Conservation (phyloP, 139 green algal genomes). For the Nannochloris sp. region DNA sequence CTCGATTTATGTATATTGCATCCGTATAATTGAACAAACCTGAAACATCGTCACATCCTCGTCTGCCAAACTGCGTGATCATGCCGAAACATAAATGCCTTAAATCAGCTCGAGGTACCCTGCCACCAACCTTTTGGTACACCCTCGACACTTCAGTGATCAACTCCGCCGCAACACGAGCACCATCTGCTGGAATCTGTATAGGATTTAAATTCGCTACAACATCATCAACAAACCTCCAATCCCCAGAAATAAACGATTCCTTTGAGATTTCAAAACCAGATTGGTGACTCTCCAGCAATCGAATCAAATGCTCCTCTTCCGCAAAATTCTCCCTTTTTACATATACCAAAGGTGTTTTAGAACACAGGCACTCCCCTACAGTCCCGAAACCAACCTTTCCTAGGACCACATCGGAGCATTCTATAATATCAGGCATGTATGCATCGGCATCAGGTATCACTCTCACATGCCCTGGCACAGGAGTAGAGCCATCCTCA, state of each 20-base stretch:
- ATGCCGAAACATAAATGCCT: background rate
- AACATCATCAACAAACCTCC: constrained; percentile 46
- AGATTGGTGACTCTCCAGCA: constrained; percentile 36
- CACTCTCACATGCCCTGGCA: background rate
- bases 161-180: too few relatives aligned
- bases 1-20: constrained; percentile 50
- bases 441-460: constrained; percentile 1
- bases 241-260: constrained; percentile 54
- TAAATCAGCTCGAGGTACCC: background rate
- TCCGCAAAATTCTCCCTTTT: constrained; percentile 61
- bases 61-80: background rate
- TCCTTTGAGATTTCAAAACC: constrained; percentile 24
- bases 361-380: constrained; percentile 42
- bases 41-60: background rate
- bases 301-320: constrained; percentile 60
- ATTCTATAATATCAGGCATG: constrained; percentile 17
- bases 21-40: constrained; percentile 19
- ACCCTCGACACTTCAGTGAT: too few relatives aligned
- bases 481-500: background rate
- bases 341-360: constrained; percentile 58
- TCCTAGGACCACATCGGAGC: constrained; percentile 52
- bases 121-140: too few relatives aligned
- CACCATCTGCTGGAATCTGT: too few relatives aligned
- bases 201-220: too few relatives aligned
- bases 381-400: constrained; percentile 67